Evolutionary conservation across 495 filamentous ascomycete genomes (phyloP).

Genomic region (Aspergillus diversus): DNA sequence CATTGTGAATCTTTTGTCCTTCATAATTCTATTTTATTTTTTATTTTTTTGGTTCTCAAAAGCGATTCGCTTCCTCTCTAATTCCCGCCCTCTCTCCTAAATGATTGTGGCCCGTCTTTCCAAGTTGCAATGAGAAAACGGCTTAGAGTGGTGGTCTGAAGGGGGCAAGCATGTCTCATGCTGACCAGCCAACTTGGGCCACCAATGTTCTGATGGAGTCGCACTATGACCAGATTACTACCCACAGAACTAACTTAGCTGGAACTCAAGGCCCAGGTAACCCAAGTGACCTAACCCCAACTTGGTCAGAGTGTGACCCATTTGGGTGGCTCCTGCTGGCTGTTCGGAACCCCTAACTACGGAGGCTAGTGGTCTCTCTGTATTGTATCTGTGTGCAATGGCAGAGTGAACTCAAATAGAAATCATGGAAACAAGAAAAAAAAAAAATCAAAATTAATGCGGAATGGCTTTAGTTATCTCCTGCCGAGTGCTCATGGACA

Average conservation of each 20-base stretch:
- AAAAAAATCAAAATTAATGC: no score
- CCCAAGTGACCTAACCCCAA: conserved; percentile 5
- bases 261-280: conserved; percentile 8
- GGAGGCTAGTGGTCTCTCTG: background rate
- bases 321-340: conserved; percentile 10
- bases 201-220: background rate
- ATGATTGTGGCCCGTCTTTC: background rate
- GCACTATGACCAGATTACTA: background rate
- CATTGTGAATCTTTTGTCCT: background rate
- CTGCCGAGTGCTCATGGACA: background rate
- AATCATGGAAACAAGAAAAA: no score
- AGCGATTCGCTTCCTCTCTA: background rate
- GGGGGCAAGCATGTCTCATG: conserved; percentile 6
- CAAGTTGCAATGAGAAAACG: background rate
- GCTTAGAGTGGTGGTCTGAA: background rate
- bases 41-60: background rate
- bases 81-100: background rate
- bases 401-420: background rate
- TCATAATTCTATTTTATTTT: conserved; percentile 6
- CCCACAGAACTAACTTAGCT: conserved; percentile 12
- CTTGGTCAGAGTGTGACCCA: conserved; percentile 4
- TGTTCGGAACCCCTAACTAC: conserved; percentile 6
- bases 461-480: background rate
- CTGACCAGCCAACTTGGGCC: conserved; percentile 2
- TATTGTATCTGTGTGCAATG: background rate